Base-by-base conservation (phyloP, 2,329 filamentous ascomycete genomes). In the Nectriaceae sp. region DNA sequence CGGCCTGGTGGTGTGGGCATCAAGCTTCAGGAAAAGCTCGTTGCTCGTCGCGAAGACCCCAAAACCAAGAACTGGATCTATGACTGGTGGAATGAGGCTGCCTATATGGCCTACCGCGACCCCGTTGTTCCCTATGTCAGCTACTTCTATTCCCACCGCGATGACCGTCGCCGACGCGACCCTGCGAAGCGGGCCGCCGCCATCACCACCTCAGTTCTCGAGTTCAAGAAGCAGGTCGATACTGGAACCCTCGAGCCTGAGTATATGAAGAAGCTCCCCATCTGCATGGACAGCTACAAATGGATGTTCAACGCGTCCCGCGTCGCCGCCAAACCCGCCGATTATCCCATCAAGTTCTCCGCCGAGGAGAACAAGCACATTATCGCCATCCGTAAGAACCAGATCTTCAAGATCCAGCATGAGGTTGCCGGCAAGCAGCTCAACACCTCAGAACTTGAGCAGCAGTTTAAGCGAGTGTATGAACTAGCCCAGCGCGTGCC, bases 101-200 rank as follows among this genome's bases (percentile, higher is more conserved):
- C 94, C 49, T 99, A 99, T 74, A 84, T 99, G 57, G 81, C 75
- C 57, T 97, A 97, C 77, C 88, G 93, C 58, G 94, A 97, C 70
- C 94, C 94, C 11, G 90, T 99, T 40, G 89, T 97, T 16, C 94
- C 94, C 53, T 99, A 97, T 68, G 94, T 99, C 65, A 96, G 90
- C 72, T 99, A 99, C 82, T 99, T 99, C 77, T 99, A 99, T 78
- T 97, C 92, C 46, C 93, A 97, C 76, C 85, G 90, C 59, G 94
- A 99, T 72, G 95, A 99, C 73, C 85, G 90, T 60, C 82, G 86
- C 66, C 84, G 93, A 58, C 85, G 91, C 54, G 84, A 97, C 70
- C 94, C 94, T 1, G 87, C 88, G 54, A 96, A 95, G 80, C 89
- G 94, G 55, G 94, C 94, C 3, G 94, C 94, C 4, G 92, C 93